A percentile compares a stretch with the other conserved stretches of the same genome.
These are phyloP conservation scores for Artemisia annua DNA, from an alignment of 129 eudicot species.

Conservation along the genomic window DNA sequence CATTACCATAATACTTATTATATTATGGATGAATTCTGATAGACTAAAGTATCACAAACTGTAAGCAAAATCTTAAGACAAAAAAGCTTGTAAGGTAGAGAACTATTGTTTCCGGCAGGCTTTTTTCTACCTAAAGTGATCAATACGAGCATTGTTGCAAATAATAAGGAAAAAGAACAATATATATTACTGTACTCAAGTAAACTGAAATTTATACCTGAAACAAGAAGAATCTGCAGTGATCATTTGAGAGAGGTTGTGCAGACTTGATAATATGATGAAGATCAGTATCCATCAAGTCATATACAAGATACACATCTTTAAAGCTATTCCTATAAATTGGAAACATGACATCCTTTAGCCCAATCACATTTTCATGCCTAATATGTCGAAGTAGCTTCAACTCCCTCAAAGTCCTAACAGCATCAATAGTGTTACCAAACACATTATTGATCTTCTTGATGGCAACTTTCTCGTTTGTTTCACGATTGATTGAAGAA, in stretches of 20 bases:
- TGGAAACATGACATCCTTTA: conserved; percentile 86
- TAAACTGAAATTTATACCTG: conserved; percentile 47
- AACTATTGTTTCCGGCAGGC: neutral
- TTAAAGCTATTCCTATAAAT: conserved; percentile 50
- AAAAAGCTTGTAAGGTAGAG: neutral
- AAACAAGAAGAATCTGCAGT: conserved; percentile 77
- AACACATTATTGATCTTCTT: conserved; percentile 76
- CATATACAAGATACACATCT: conserved; percentile 82
- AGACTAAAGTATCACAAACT: neutral
- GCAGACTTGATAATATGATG: conserved; percentile 78
- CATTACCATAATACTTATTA: neutral
- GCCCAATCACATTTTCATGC: conserved; percentile 74
- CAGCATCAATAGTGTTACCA: conserved; percentile 54
- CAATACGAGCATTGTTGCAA: neutral
- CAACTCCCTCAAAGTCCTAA: conserved; percentile 76
- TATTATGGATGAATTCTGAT: neutral
- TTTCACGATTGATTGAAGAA: conserved; percentile 70
- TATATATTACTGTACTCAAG: neutral
- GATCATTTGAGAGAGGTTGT: conserved; percentile 69
- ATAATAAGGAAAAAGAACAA: neutral
- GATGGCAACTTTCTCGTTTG: conserved; percentile 79
- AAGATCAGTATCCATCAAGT: conserved; percentile 89
- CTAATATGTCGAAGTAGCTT: conserved; percentile 61
- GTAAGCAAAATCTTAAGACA: neutral
- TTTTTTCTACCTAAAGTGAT: neutral